Conservation (phyloP, 495 filamentous ascomycete genomes). For the Bathelium albidoporum region DNA sequence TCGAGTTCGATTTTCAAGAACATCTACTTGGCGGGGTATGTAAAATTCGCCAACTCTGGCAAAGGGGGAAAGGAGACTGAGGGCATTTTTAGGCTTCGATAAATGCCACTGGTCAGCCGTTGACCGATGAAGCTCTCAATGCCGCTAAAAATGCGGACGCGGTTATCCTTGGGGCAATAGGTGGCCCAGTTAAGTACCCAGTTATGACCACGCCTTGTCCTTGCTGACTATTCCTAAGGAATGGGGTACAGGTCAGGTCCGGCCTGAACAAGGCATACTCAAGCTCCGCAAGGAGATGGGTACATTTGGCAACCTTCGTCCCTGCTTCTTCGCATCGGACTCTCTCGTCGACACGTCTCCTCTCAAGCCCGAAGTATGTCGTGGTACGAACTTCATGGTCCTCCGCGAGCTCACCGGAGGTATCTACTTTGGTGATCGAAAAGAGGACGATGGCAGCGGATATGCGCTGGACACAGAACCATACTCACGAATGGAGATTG, state of each 20-base stretch:
- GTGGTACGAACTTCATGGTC: slow-evolving; percentile 86
- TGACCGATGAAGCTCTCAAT: slow-evolving; percentile 74
- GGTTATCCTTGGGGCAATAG: slow-evolving; percentile 87
- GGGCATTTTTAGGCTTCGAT: slow-evolving; percentile 60
- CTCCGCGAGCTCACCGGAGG: slow-evolving; percentile 91
- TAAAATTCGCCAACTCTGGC: background rate
- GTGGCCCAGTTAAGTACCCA: slow-evolving; percentile 61
- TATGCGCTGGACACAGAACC: slow-evolving; percentile 81
- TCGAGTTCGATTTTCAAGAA: slow-evolving; percentile 83
- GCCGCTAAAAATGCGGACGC: slow-evolving; percentile 88
- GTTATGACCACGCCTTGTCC: background rate
- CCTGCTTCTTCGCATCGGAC: slow-evolving; percentile 92
- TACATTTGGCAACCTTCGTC: slow-evolving; percentile 94
- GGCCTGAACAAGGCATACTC: slow-evolving; percentile 91
- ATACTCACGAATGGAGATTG: slow-evolving; percentile 79
- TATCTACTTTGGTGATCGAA: slow-evolving; percentile 93
- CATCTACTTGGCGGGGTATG: slow-evolving; percentile 89
- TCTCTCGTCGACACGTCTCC: slow-evolving; percentile 79
- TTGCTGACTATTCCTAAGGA: slow-evolving; percentile 36
- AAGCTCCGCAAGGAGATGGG: slow-evolving; percentile 86
- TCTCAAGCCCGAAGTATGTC: slow-evolving; percentile 76
- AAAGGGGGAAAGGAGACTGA: background rate
- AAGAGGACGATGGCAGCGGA: slow-evolving; percentile 72
- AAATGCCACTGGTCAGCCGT: slow-evolving; percentile 62
- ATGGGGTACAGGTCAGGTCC: slow-evolving; percentile 87